These are phyloP conservation scores for Coemansia furcata DNA, from an alignment of 192 early-diverging fungal genomes.

Conservation along the genomic window DNA sequence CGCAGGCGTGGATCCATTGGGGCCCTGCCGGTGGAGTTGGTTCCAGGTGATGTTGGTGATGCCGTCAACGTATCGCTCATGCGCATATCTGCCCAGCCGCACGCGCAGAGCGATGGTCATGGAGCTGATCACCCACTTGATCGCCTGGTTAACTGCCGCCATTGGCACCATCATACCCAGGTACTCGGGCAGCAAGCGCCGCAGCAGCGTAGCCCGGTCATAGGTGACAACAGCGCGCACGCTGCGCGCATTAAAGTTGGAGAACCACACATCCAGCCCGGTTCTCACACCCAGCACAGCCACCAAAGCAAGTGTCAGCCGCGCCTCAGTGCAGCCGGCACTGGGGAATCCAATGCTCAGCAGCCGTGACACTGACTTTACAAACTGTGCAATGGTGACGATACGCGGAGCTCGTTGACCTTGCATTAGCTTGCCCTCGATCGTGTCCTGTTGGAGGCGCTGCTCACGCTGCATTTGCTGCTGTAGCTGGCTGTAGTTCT, in stretches of 20 bases:
- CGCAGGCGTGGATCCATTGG: conserved; percentile 22
- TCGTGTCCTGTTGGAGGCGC: conserved; percentile 34
- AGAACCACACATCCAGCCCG: conserved; percentile 50
- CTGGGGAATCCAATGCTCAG: conserved; percentile 43
- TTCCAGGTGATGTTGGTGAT: conserved; percentile 54
- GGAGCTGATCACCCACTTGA: conserved; percentile 52
- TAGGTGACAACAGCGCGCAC: conserved; percentile 47
- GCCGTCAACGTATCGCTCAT: conserved; percentile 50
- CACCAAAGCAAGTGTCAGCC: conserved; percentile 32
- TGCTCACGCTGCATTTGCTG: conserved; percentile 47
- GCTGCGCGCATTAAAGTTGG: conserved; percentile 49
- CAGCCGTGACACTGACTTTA: conserved; percentile 38
- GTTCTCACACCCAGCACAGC: conserved; percentile 46
- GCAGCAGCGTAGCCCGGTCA: conserved; percentile 36
- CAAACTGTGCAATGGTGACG: conserved; percentile 50
- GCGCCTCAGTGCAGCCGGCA: conserved; percentile 38
- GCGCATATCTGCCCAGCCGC: conserved; percentile 43
- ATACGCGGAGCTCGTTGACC: conserved; percentile 30
- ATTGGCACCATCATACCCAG: conserved; percentile 49
- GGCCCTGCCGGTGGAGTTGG: conserved; percentile 37
- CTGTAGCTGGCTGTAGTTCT: conserved; percentile 38
- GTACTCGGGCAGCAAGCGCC: conserved; percentile 50
- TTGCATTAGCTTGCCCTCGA: conserved; percentile 23
- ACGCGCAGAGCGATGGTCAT: conserved; percentile 50
- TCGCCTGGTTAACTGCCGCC: conserved; percentile 51